Conservation (phyloP, 495 filamentous ascomycete genomes). For the Acidiella bohemica region DNA sequence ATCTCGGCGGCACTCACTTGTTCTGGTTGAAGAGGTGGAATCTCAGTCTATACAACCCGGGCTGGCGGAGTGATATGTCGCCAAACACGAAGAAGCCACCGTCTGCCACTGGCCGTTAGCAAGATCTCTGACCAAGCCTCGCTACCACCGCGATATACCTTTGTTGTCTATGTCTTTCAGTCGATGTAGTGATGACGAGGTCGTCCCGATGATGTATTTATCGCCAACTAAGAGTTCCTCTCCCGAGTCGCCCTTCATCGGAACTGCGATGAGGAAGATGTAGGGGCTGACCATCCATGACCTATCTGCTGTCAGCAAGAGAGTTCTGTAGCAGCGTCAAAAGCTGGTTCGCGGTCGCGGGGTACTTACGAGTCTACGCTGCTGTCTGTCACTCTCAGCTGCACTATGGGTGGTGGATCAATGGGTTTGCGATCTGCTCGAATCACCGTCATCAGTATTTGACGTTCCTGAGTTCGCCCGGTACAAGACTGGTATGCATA, state of each 20-base stretch:
- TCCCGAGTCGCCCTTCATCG: conserved; percentile 48
- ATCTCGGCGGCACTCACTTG: conserved; percentile 37
- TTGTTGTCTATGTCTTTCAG: conserved; percentile 83
- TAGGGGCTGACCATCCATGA: conserved; percentile 47
- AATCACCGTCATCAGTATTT: too few species aligned
- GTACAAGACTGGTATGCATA: too few species aligned
- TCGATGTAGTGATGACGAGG: conserved; percentile 84
- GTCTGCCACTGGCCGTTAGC: conserved; percentile 34
- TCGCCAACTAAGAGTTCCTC: conserved; percentile 38
- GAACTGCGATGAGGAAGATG: conserved; percentile 63
- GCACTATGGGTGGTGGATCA: conserved; percentile 86
- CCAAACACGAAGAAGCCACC: conserved; percentile 96
- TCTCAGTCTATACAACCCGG: conserved; percentile 64
- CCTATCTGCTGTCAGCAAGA: conserved; percentile 22
- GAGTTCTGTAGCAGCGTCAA: not conserved
- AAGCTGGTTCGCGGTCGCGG: not conserved
- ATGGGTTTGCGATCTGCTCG: conserved; percentile 76
- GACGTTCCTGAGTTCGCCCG: too few species aligned
- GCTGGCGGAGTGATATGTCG: conserved; percentile 73
- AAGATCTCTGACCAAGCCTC: not conserved
- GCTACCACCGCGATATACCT: conserved; percentile 34
- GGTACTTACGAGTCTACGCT: conserved; percentile 5
- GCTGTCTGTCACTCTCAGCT: conserved; percentile 53
- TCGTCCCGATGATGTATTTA: conserved; percentile 54
- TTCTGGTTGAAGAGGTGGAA: conserved; percentile 81